Base-by-base conservation (phyloP, 306 rosid genomes). In the Fagus sylvatica region DNA sequence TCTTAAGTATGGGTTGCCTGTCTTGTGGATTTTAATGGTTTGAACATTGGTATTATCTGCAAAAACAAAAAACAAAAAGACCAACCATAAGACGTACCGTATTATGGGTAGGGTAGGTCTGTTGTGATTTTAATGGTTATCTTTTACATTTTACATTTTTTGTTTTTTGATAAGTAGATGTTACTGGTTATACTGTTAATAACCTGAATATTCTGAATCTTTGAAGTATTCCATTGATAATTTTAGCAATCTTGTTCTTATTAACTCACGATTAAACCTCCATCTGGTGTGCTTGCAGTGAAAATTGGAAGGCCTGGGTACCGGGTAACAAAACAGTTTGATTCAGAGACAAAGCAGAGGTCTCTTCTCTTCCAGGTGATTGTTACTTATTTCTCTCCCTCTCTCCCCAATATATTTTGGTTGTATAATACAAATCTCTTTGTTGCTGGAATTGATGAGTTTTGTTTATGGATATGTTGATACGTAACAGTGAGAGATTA, bases 291-390 rank as follows among this genome's bases (percentile, higher is more conserved):
- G 64, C 55, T 72, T 83, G 73, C 91, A 90, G 98, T 94, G 54
- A 94, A 94, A 87, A 94, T 94, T 79, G 98, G 98, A 6, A 88
- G 98, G 66, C 98, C 98, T 68, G 98, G 98, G 3, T 92, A 95
- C 57, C 85, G 98, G 19, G 98, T 92, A 39, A 95, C 98, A 9
- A 92, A 95, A 84, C 98, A 95, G 80, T 95, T 81, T 80, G 98
- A 95, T 85, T 81, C 88, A 7, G 98, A 95, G 67, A 92, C 97
- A 3, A 95, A 92, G 73, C 98, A 95, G 85, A 85, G 98, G 83
- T 95, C 98, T 79, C 93, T 92, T 53, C 93, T 95, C 1, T 92
- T 95, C 82, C 98, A 95, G 96, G 98, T 94, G 39, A 22, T 79
- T 60, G 19, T 59, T 43, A 2, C 40, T 32, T 16, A 22, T 60